phyloP scores from a whole-genome alignment of 306 rosid species.

The Trifolium subterraneum region DNA sequence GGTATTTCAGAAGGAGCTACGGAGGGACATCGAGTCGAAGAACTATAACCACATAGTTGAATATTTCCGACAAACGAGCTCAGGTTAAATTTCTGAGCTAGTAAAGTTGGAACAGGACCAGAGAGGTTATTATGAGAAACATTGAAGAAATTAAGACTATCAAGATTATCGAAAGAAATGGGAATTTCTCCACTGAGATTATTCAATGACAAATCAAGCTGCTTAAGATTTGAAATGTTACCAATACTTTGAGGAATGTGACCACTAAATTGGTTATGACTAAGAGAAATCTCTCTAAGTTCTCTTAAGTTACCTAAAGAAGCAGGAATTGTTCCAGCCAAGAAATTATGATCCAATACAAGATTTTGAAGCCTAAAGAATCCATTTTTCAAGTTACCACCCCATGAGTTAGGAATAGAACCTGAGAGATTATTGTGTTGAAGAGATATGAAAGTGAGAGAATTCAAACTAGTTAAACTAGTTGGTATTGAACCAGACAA shows the following conservation, averaged over 20 bases:
- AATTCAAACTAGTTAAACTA: constrained; percentile 50
- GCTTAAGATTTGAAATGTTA: constrained; percentile 62
- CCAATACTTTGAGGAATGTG: constrained; percentile 68
- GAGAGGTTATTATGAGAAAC: constrained; percentile 83
- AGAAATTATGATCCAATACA: constrained; percentile 60
- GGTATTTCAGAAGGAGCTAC: constrained; percentile 59
- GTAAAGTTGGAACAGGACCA: constrained; percentile 71
- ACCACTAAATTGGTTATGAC: constrained; percentile 63
- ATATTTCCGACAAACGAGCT: constrained; percentile 79
- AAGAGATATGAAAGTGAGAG: constrained; percentile 62
- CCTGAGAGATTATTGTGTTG: constrained; percentile 81
- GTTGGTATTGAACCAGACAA: constrained; percentile 68
- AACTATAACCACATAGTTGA: constrained; percentile 77
- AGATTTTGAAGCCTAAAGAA: constrained; percentile 55
- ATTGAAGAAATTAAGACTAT: constrained; percentile 58
- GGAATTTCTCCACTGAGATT: constrained; percentile 79
- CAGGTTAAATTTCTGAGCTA: constrained; percentile 64
- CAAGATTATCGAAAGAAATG: constrained; percentile 52
- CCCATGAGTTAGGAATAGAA: constrained; percentile 64
- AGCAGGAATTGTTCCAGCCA: constrained; percentile 65
- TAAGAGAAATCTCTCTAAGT: constrained; percentile 58
- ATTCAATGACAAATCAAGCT: constrained; percentile 76
- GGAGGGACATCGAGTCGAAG: constrained; percentile 64
- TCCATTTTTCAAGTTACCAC: constrained; percentile 38
- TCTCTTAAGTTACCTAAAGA: constrained; percentile 57